phyloP scores from a whole-genome alignment of 495 filamentous ascomycete genomes.

The Massariosphaeria phaeospora region DNA sequence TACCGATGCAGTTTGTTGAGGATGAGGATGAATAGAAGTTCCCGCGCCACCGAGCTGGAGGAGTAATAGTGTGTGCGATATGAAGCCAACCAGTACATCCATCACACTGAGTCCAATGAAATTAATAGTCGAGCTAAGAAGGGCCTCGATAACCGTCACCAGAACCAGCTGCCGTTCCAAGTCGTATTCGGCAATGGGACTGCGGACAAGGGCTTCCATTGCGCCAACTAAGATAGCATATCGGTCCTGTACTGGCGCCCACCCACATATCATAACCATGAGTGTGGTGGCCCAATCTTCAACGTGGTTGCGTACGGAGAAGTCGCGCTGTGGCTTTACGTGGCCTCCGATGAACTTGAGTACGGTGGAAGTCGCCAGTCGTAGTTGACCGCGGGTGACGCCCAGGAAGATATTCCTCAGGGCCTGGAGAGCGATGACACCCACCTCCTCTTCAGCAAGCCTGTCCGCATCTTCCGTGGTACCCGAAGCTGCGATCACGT shows the following conservation, averaged over 20 bases:
- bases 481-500: slow-evolving; percentile 62
- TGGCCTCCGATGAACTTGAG: slow-evolving; percentile 65
- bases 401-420: slow-evolving; percentile 73
- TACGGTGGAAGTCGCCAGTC: slow-evolving; percentile 62
- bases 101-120: slow-evolving; percentile 91
- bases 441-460: slow-evolving; percentile 79
- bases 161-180: slow-evolving; percentile 66
- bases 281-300: slow-evolving; percentile 74
- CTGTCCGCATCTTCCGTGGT: slow-evolving; percentile 79
- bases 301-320: slow-evolving; percentile 33
- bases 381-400: slow-evolving; percentile 71
- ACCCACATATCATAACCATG: slow-evolving; percentile 68
- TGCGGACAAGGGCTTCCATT: slow-evolving; percentile 66
- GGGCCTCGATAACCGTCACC: slow-evolving; percentile 65
- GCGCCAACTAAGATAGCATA: slow-evolving; percentile 77
- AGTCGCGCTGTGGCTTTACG: slow-evolving; percentile 48
- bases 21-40: slow-evolving; percentile 39
- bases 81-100: slow-evolving; percentile 76
- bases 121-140: slow-evolving; percentile 83
- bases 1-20: slow-evolving; percentile 32
- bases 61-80: slow-evolving; percentile 70
- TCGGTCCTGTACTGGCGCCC: slow-evolving; percentile 87
- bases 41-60: slow-evolving; percentile 58
- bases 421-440: slow-evolving; percentile 73
- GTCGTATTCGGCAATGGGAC: slow-evolving; percentile 59